A percentile compares a stretch with the other conserved stretches of the same genome.
phyloP scores from a whole-genome alignment of 768 basidiomycete genomes.

The Flagelloscypha sp. region DNA sequence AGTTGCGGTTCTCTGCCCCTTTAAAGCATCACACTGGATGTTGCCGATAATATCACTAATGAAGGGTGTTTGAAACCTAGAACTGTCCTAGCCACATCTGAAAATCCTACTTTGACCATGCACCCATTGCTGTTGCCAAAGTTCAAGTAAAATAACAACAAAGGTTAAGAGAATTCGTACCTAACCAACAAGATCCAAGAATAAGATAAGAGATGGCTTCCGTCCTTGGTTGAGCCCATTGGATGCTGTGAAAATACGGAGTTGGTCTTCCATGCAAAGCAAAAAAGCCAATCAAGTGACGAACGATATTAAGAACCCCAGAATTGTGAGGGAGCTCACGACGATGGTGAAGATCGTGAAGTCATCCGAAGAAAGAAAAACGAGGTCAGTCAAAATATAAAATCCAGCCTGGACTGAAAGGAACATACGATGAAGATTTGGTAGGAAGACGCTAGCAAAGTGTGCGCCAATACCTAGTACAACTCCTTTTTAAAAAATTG shows the following conservation, averaged over 20 bases:
- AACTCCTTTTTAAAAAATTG: constrained; percentile 28
- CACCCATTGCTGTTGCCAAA: constrained; percentile 53
- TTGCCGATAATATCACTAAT: constrained; percentile 62
- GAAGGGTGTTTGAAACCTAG: too few relatives aligned
- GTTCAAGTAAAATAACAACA: constrained; percentile 5
- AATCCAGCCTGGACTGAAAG: constrained; percentile 4
- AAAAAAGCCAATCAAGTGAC: constrained; percentile 12
- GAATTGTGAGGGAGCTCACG: constrained; percentile 57
- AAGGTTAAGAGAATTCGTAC: constrained; percentile 39
- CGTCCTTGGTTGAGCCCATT: constrained; percentile 61
- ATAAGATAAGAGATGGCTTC: constrained; percentile 50
- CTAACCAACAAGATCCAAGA: constrained; percentile 59
- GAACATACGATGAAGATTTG: constrained; percentile 49
- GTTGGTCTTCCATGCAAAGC: constrained; percentile 1
- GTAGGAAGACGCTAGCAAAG: constrained; percentile 61
- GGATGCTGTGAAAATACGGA: constrained; percentile 35
- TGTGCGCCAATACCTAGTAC: constrained; percentile 65
- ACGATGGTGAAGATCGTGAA: constrained; percentile 65
- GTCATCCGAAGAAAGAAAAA: constrained; percentile 36
- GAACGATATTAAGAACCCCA: constrained; percentile 53
- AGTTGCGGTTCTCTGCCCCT: constrained; percentile 36
- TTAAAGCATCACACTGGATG: constrained; percentile 48
- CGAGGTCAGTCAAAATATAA: constrained; percentile 2
- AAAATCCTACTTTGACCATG: constrained; percentile 58
- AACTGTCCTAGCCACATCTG: too few relatives aligned